phyloP scores from a whole-genome alignment of 2,329 filamentous ascomycete genomes.

The Boeremia lycopersici region DNA sequence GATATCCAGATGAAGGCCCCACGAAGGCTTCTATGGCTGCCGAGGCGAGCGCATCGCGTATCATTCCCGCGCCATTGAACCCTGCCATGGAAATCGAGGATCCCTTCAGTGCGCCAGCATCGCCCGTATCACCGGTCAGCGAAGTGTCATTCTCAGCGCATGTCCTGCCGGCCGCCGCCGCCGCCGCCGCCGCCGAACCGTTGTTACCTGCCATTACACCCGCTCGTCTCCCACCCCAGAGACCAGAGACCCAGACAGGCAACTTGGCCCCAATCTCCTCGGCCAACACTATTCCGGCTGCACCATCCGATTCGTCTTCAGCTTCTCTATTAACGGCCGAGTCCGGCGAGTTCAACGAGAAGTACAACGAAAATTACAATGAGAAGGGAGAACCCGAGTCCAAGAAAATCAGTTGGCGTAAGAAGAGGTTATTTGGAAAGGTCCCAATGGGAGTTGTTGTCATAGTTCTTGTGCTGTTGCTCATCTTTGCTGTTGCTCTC shows the following conservation, averaged over 20 bases:
- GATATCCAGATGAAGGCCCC: slow-evolving; percentile 79
- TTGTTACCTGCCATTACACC: slow-evolving; percentile 33
- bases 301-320: slow-evolving; percentile 37
- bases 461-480: slow-evolving; percentile 53
- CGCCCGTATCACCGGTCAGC: slow-evolving; percentile 32
- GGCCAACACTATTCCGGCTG: slow-evolving; percentile 26
- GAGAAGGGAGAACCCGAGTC: slow-evolving; percentile 24
- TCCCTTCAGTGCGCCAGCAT: slow-evolving; percentile 26
- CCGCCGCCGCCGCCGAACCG: slow-evolving; percentile 27
- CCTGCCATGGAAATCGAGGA: slow-evolving; percentile 31
- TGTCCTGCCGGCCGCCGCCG: slow-evolving; percentile 23
- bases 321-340: slow-evolving; percentile 35
- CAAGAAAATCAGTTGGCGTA: slow-evolving; percentile 41
- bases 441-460: slow-evolving; percentile 60
- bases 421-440: slow-evolving; percentile 54
- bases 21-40: slow-evolving; percentile 58
- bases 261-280: slow-evolving; percentile 26
- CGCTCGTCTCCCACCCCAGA: slow-evolving; percentile 37
- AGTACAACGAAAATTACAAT: slow-evolving; percentile 21
- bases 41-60: slow-evolving; percentile 41
- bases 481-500: slow-evolving; percentile 55
- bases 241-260: slow-evolving; percentile 42
- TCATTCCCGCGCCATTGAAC: slow-evolving; percentile 27
- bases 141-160: slow-evolving; percentile 27
- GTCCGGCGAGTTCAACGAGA: slow-evolving; percentile 25